These are phyloP conservation scores for Dothideomycetes sp. DNA, from an alignment of 2,329 filamentous ascomycete species.

Conservation along the genomic window DNA sequence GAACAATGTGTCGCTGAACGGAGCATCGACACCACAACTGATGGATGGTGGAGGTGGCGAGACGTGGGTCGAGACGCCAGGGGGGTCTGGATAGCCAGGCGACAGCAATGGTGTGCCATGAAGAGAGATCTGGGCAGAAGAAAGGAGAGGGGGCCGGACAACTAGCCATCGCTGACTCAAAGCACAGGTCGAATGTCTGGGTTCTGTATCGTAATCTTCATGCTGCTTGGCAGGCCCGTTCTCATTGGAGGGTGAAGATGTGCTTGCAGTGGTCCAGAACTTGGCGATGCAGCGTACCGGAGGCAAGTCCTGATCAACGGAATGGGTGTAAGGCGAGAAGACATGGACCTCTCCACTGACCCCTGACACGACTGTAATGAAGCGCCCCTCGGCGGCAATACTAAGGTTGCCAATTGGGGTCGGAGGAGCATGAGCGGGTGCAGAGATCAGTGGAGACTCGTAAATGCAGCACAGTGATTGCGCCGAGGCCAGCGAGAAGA, in stretches of 20 bases:
- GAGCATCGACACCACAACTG: conserved; percentile 54
- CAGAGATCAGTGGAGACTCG: conserved; percentile 23
- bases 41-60: conserved; percentile 58
- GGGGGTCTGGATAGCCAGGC: conserved; percentile 42
- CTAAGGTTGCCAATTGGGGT: conserved; percentile 61
- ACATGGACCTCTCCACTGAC: conserved; percentile 80
- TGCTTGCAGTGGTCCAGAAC: conserved; percentile 59
- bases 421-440: conserved; percentile 57
- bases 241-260: neutral
- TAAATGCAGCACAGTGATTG: conserved; percentile 51
- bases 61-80: conserved; percentile 45
- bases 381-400: conserved; percentile 61
- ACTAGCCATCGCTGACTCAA: conserved; percentile 66
- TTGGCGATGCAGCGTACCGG: conserved; percentile 67
- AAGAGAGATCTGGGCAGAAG: conserved; percentile 58
- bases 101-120: conserved; percentile 51
- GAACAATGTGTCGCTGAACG: conserved; percentile 41
- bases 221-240: neutral
- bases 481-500: conserved; percentile 75
- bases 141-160: conserved; percentile 57
- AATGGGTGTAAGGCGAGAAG: conserved; percentile 34
- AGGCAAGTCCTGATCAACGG: conserved; percentile 15
- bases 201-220: neutral
- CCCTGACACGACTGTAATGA: conserved; percentile 66
- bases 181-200: conserved; percentile 50